These are phyloP conservation scores for Chytriomyces sp. DNA, from an alignment of 192 early-diverging fungal genomes.

Conservation along the genomic window DNA sequence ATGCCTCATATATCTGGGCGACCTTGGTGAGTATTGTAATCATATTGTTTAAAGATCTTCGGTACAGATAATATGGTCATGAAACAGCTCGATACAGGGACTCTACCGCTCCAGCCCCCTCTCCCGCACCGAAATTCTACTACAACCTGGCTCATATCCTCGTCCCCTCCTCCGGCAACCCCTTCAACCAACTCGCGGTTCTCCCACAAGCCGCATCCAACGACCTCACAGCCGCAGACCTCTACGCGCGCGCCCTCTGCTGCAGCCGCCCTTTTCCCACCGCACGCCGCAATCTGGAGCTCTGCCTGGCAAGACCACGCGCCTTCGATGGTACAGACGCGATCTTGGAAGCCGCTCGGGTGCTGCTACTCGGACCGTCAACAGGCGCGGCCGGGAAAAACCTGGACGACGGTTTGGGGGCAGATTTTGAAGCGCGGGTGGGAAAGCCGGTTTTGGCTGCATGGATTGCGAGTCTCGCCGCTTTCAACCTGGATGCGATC, in stretches of 20 bases:
- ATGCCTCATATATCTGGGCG: conserved; percentile 66
- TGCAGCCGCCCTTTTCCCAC: conserved; percentile 12
- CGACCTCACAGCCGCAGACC: conserved; percentile 8
- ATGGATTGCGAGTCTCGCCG: background rate
- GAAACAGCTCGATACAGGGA: conserved; percentile 6
- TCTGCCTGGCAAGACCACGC: background rate
- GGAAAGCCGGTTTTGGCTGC: background rate
- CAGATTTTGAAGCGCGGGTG: background rate
- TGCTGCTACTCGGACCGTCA: background rate
- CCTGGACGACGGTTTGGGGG: background rate
- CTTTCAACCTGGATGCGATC: background rate
- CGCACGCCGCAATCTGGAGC: conserved; percentile 16
- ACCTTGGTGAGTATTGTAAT: conserved; percentile 54
- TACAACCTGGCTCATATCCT: conserved; percentile 65
- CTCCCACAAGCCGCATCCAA: conserved; percentile 25
- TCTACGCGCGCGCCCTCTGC: conserved; percentile 19
- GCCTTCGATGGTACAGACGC: conserved; percentile 8
- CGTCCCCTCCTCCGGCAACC: conserved; percentile 65
- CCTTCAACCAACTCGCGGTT: conserved; percentile 79
- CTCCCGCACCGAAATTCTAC: conserved; percentile 59
- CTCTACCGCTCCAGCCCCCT: background rate
- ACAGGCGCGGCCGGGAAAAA: too few relatives aligned
- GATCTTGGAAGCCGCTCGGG: conserved; percentile 5
- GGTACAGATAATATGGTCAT: background rate
- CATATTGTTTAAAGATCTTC: background rate